These are phyloP conservation scores for Phytophthora kernoviae DNA, from an alignment of 352 stramenopile species.

Conservation along the genomic window DNA sequence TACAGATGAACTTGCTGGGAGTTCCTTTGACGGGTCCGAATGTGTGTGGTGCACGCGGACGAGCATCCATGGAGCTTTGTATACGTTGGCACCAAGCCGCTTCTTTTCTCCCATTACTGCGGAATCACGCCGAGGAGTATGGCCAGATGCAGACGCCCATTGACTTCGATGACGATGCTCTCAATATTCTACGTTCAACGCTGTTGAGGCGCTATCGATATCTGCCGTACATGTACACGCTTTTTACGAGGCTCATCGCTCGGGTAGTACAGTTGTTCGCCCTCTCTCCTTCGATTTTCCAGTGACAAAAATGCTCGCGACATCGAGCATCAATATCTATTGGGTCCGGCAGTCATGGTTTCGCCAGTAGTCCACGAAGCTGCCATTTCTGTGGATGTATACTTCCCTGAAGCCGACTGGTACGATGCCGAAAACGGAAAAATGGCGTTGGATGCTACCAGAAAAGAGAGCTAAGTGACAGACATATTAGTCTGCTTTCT, in stretches of 20 bases:
- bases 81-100: constrained; percentile 85
- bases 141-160: constrained; percentile 55
- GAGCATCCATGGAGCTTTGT: constrained; percentile 69
- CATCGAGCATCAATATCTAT: constrained; percentile 74
- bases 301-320: constrained; percentile 37
- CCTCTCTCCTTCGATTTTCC: constrained; percentile 76
- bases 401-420: constrained; percentile 76
- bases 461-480: constrained; percentile 3
- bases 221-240: constrained; percentile 88
- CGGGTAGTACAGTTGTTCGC: constrained; percentile 53
- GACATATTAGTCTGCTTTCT: constrained; percentile 49
- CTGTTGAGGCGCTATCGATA: constrained; percentile 71
- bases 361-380: constrained; percentile 74
- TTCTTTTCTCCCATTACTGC: constrained; percentile 79
- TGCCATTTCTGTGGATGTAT: constrained; percentile 58
- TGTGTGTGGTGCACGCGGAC: constrained; percentile 57
- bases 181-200: constrained; percentile 68
- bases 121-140: constrained; percentile 64
- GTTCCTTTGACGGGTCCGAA: constrained; percentile 73
- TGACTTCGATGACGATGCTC: constrained; percentile 64
- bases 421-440: constrained; percentile 68
- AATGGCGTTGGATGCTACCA: constrained; percentile 16
- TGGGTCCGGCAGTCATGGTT: constrained; percentile 76
- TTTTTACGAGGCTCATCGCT: constrained; percentile 65
- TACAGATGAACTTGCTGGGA: constrained; percentile 84